Conservation (phyloP, 1,139 yeast species). For the Pichia sp. region DNA sequence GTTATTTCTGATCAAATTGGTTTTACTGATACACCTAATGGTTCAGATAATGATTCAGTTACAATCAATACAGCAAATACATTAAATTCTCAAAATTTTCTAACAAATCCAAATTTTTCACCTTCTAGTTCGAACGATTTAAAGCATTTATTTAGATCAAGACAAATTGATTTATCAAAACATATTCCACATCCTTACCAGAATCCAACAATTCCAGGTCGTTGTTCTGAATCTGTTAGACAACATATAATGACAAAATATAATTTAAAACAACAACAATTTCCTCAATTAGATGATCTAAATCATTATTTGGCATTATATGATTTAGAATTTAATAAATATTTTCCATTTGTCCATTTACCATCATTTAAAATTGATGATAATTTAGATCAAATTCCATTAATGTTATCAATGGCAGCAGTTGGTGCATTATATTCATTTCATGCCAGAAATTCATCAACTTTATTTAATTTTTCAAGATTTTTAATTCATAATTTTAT, state of each 20-base stretch:
- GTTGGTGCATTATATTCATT: slow-evolving; percentile 84
- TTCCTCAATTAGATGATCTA: slow-evolving; percentile 70
- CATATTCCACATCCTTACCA: slow-evolving; percentile 27
- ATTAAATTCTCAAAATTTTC: slow-evolving; percentile 15
- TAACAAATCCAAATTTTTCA: slow-evolving; percentile 8
- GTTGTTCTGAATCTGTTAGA: slow-evolving; percentile 48
- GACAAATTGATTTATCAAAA: slow-evolving; percentile 56
- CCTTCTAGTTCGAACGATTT: slow-evolving; percentile 32
- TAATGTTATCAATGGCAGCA: slow-evolving; percentile 77
- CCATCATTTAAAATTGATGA: slow-evolving; percentile 54
- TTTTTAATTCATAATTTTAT: slow-evolving; percentile 70
- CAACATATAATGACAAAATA: slow-evolving; percentile 47
- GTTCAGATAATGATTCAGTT: slow-evolving; percentile 16
- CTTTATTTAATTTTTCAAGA: slow-evolving; percentile 73
- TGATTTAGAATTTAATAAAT: slow-evolving; percentile 69
- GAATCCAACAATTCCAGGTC: slow-evolving; percentile 26
- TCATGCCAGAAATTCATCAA: slow-evolving; percentile 70
- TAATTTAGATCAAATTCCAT: slow-evolving; percentile 61
- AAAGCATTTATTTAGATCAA: slow-evolving; percentile 47
- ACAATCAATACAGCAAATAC: slow-evolving; percentile 12
- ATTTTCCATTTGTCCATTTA: slow-evolving; percentile 78
- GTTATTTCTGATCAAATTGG: slow-evolving; percentile 53
- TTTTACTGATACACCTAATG: slow-evolving; percentile 38
- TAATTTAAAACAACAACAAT: slow-evolving; percentile 46
- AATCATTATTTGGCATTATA: slow-evolving; percentile 67